A percentile compares a stretch with the other conserved stretches of the same genome.
phyloP scores from a whole-genome alignment of 2,329 filamentous ascomycete genomes.

The Fonsecaea nubica region DNA sequence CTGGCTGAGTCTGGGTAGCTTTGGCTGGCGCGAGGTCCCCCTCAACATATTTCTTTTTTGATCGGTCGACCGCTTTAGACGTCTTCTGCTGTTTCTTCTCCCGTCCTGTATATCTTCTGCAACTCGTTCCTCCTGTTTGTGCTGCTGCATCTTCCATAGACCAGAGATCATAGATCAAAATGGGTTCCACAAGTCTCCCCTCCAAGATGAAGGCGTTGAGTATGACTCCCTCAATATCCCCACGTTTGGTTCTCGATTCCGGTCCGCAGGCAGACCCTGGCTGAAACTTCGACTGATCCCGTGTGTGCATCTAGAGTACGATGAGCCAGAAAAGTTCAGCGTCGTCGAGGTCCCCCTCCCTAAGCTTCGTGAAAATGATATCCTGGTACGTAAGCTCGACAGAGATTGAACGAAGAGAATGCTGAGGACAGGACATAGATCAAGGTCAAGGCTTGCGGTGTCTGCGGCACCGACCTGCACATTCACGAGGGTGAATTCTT shows the following conservation, averaged over 20 bases:
- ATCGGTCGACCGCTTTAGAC: slow-evolving; percentile 3
- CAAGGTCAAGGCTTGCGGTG: slow-evolving; percentile 72
- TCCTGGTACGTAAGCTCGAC: slow-evolving; percentile 53
- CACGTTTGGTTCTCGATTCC: neutral
- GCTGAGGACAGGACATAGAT: slow-evolving; percentile 50
- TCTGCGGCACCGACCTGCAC: slow-evolving; percentile 63
- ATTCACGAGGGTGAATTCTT: slow-evolving; percentile 72
- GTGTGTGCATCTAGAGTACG: slow-evolving; percentile 51
- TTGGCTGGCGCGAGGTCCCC: slow-evolving; percentile 16
- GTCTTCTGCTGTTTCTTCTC: slow-evolving; percentile 10
- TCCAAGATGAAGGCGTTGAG: slow-evolving; percentile 68
- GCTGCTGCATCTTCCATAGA: slow-evolving; percentile 11
- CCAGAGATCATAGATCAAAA: slow-evolving; percentile 38
- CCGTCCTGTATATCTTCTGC: slow-evolving; percentile 3
- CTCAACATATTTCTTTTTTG: slow-evolving; percentile 29
- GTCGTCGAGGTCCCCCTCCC: slow-evolving; percentile 69
- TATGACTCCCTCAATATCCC: slow-evolving; percentile 45
- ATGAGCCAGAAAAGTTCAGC: slow-evolving; percentile 66
- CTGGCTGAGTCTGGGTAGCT: neutral
- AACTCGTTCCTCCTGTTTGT: slow-evolving; percentile 1
- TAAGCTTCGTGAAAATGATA: slow-evolving; percentile 64
- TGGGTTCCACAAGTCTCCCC: slow-evolving; percentile 52
- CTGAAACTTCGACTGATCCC: slow-evolving; percentile 5
- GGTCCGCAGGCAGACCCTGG: neutral
- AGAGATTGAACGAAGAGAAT: slow-evolving; percentile 26